These are phyloP conservation scores for Ganoderma lingzhi DNA, from an alignment of 1,284 basidiomycete genomes.

Conservation along the genomic window DNA sequence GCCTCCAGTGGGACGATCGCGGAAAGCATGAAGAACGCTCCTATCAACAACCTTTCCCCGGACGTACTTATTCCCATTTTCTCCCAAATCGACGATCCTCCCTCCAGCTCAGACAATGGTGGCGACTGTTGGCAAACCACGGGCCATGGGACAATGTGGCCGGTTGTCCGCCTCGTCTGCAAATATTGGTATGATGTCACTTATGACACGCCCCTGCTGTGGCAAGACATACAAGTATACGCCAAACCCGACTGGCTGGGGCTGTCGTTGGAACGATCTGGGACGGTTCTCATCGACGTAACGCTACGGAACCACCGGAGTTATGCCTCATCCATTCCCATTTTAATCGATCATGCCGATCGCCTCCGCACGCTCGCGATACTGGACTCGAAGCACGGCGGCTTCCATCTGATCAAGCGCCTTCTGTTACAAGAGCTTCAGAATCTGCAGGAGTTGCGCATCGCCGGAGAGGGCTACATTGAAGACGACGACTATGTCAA, in stretches of 20 bases:
- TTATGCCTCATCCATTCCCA: not conserved
- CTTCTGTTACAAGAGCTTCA: not conserved
- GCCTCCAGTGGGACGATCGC: not conserved
- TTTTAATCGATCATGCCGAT: not conserved
- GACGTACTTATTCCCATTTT: not conserved
- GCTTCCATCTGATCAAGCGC: not conserved
- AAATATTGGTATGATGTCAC: not conserved
- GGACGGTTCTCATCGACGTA: not conserved
- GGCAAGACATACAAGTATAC: not conserved
- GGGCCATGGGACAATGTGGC: not conserved
- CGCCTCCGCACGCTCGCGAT: not conserved
- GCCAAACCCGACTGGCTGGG: not conserved
- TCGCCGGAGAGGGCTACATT: not conserved
- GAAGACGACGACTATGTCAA: not conserved
- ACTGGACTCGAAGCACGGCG: not conserved
- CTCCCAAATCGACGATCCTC: not conserved
- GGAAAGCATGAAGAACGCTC: not conserved
- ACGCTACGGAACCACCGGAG: not conserved
- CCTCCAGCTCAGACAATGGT: not conserved
- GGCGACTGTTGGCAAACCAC: not conserved
- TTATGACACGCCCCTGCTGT: not conserved
- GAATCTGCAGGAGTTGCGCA: not conserved
- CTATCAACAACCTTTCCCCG: not conserved
- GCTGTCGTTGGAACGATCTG: not conserved
- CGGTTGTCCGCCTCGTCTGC: not conserved